phyloP scores from a whole-genome alignment of 345 rosid species.

The Linum usitatissimum region DNA sequence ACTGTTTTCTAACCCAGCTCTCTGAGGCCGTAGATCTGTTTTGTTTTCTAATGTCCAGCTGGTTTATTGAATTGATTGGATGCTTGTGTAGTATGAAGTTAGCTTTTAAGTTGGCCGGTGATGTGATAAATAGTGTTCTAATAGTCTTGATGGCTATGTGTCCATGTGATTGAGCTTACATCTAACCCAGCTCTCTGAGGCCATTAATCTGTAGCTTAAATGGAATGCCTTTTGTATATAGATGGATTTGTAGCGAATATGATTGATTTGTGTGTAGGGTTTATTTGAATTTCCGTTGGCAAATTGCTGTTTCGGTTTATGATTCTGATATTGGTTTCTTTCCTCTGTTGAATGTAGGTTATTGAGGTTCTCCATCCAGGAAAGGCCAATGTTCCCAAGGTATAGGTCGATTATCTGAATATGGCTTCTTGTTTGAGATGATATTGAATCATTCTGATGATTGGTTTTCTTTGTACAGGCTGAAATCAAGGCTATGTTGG shows the following conservation, averaged over 20 bases:
- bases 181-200: slow-evolving; percentile 14
- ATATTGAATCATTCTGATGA: background rate
- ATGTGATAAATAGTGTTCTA: slow-evolving; percentile 11
- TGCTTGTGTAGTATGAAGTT: too few relatives aligned
- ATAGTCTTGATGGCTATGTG: slow-evolving; percentile 17
- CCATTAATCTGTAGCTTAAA: background rate
- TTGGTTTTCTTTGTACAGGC: slow-evolving; percentile 27
- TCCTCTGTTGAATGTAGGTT: slow-evolving; percentile 31
- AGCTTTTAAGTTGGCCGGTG: slow-evolving; percentile 5
- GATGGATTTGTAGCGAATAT: too few relatives aligned
- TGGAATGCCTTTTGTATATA: too few relatives aligned
- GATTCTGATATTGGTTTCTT: background rate
- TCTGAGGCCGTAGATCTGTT: slow-evolving; percentile 12
- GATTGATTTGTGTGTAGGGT: too few relatives aligned
- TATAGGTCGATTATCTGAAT: slow-evolving; percentile 9
- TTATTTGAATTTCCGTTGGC: background rate
- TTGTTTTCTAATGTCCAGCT: too few relatives aligned
- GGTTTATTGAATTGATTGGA: too few relatives aligned
- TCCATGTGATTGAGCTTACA: background rate
- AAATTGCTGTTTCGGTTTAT: background rate
- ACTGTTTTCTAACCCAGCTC: slow-evolving; percentile 1
- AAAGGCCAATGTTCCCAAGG: slow-evolving; percentile 91
- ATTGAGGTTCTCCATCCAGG: slow-evolving; percentile 98
- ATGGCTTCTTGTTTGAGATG: background rate
- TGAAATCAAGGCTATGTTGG: slow-evolving; percentile 80